Base-by-base conservation (phyloP, 1,284 basidiomycete species). In the Trametes hirsuta region DNA sequence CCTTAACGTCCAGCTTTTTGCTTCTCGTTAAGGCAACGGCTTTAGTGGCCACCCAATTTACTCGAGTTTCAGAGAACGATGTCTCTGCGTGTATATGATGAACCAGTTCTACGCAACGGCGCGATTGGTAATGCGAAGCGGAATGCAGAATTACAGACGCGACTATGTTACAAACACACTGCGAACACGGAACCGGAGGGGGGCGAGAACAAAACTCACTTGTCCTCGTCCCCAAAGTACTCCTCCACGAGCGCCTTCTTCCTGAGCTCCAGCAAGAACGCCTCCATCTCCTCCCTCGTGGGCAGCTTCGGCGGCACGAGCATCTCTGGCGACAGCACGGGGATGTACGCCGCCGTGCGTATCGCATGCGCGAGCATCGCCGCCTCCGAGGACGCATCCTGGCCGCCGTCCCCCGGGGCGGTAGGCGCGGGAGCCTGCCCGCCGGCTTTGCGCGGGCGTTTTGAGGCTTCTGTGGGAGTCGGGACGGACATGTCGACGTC, bases 161-260 rank as follows among this genome's bases (percentile, higher is more conserved):
- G 8, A 37, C 6, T 47, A 48, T 11, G 37, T 34, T 37, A 48
- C 47, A 48, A 14, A 50, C 24, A n/a, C 9, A 37, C 35, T 5
- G 6, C n/a, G 36, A 39, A 24, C 22, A 11, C 30, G 25, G 22
- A 18, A 50, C 8, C 8, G 22, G 14, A 39, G 14, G 18, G 47
- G 41, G 11, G 10, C 5, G 15, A 44, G 11, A 14, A 12, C 14
- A 25, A 34, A 25, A n/a, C 30, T 55, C 55, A 53, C 47, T 50
- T 42, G 47, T 59, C 46, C 63, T 69, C 67, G 45, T 75, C 68
- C 12, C 83, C 84, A 63, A 85, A 83, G 72, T 91, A 91, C 77
- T 97, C 93, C 65, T 93, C 90, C 58, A 95, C 84, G 52, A 97
- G 74, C 15, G 90, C 89, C 73, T 87, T 82, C 78, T 97, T 97